Percentiles rank a stretch among this genome's conserved stretches.
Evolutionary conservation across 768 basidiomycete genomes (phyloP).

Genomic region (Lactifluus pinguis): DNA sequence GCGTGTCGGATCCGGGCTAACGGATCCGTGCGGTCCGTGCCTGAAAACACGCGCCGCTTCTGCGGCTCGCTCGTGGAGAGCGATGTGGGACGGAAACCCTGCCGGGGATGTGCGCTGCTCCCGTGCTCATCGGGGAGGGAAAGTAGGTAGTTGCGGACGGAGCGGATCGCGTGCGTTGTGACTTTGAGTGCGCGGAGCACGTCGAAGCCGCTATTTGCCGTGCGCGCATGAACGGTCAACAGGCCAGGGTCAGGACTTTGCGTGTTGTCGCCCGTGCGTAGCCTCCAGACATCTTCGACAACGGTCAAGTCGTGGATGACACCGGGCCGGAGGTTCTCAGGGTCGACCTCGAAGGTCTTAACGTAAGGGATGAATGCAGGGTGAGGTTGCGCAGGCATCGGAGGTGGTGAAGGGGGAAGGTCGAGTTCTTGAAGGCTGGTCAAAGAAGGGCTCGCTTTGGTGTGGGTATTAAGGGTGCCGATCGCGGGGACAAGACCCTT

Average conservation of each 20-base stretch:
- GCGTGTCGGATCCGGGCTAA: conserved; percentile 62
- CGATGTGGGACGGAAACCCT: conserved; percentile 46
- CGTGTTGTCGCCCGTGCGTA: conserved; percentile 25
- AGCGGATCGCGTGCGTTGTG: conserved; percentile 74
- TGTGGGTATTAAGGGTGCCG: conserved; percentile 37
- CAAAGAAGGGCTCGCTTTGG: conserved; percentile 32
- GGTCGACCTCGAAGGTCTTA: conserved; percentile 64
- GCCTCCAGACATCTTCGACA: conserved; percentile 55
- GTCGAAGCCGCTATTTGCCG: conserved; percentile 33
- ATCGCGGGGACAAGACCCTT: conserved; percentile 69
- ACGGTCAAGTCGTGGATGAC: conserved; percentile 66
- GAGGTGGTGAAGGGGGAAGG: conserved; percentile 69
- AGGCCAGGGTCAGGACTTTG: conserved; percentile 1
- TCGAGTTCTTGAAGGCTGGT: conserved; percentile 41
- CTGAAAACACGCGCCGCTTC: conserved; percentile 29
- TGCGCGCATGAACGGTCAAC: conserved; percentile 6
- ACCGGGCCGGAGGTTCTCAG: conserved; percentile 66
- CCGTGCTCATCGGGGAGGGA: conserved; percentile 62
- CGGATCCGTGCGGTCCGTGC: conserved; percentile 42
- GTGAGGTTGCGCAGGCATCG: conserved; percentile 36
- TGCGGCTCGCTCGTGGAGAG: conserved; percentile 28
- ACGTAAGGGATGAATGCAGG: conserved; percentile 45
- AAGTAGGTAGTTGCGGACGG: conserved; percentile 75
- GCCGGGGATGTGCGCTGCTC: conserved; percentile 24
- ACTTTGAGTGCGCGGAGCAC: conserved; percentile 65